Percentiles rank a stretch among this genome's conserved stretches.
Evolutionary conservation across 257 asterid genomes (phyloP).

Genomic region (Salvia hispanica): DNA sequence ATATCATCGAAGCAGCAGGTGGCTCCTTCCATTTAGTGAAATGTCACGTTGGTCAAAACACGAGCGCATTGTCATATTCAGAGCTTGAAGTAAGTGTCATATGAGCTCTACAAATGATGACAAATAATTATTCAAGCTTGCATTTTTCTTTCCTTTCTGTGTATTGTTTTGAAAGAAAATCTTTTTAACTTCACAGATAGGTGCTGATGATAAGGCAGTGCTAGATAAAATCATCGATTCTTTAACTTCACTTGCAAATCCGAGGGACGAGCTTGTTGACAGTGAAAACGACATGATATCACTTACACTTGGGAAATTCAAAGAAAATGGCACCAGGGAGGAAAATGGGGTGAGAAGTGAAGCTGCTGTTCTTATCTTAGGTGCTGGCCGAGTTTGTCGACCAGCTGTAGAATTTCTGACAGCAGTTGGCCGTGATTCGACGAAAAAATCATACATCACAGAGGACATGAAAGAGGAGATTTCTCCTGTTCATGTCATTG

Average conservation of each 20-base stretch:
- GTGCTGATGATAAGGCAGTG: conserved; percentile 73
- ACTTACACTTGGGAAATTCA: conserved; percentile 57
- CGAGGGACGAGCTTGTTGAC: conserved; percentile 44
- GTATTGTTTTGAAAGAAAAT: background rate
- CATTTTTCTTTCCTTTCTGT: background rate
- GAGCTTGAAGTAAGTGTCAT: conserved; percentile 73
- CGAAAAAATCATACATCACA: conserved; percentile 47
- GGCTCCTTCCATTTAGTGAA: conserved; percentile 93
- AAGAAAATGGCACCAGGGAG: conserved; percentile 38
- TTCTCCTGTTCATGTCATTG: conserved; percentile 57
- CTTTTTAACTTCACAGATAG: conserved; percentile 41
- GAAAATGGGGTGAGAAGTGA: conserved; percentile 45
- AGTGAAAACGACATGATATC: conserved; percentile 48
- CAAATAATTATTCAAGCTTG: background rate
- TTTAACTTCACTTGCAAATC: conserved; percentile 67
- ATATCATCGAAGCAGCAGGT: conserved; percentile 94
- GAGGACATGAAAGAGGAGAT: conserved; percentile 52
- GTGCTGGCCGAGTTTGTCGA: conserved; percentile 97
- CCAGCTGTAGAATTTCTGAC: conserved; percentile 91
- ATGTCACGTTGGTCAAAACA: conserved; percentile 90
- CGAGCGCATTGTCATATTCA: conserved; percentile 70
- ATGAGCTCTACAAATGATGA: too few species aligned
- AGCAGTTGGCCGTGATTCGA: conserved; percentile 54
- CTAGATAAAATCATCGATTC: conserved; percentile 74
- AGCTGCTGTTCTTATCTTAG: conserved; percentile 71